phyloP scores from a whole-genome alignment of 345 rosid species.

The Salix arbutifolia region DNA sequence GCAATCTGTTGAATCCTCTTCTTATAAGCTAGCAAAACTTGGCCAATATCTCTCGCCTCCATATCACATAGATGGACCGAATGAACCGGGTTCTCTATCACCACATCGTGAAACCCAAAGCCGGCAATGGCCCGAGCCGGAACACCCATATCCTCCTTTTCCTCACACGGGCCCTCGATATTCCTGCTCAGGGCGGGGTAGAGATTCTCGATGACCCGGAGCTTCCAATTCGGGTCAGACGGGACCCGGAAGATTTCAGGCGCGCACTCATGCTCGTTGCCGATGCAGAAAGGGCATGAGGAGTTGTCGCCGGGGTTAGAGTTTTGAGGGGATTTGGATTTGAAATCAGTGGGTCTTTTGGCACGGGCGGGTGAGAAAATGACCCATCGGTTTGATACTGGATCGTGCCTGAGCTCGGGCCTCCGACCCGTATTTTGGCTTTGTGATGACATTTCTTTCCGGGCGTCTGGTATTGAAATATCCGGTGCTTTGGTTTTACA shows the following conservation, averaged over 20 bases:
- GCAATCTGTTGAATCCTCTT: constrained; percentile 67
- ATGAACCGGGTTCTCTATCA: constrained; percentile 76
- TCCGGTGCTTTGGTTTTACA: too few species aligned
- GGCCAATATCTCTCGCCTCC: constrained; percentile 50
- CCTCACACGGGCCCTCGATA: constrained; percentile 25
- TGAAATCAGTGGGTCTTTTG: constrained; percentile 74
- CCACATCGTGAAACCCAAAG: constrained; percentile 84
- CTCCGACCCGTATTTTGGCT: constrained; percentile 13
- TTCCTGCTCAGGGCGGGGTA: constrained; percentile 72
- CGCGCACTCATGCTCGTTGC: constrained; percentile 77
- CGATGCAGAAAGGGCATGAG: constrained; percentile 74
- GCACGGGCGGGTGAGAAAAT: constrained; percentile 72
- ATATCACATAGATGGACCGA: constrained; percentile 55
- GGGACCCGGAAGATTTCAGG: constrained; percentile 82
- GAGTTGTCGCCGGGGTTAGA: constrained; percentile 14
- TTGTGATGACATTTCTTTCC: background rate
- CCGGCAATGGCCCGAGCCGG: constrained; percentile 36
- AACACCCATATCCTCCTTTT: background rate
- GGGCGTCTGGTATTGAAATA: background rate
- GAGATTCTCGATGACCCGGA: constrained; percentile 82
- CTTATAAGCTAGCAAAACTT: constrained; percentile 59
- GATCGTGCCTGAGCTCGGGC: constrained; percentile 68
- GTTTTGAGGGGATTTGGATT: constrained; percentile 53
- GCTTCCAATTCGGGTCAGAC: constrained; percentile 49
- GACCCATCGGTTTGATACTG: constrained; percentile 63